Base-by-base conservation (phyloP, 1,284 basidiomycete genomes). In the Cerrena zonata region DNA sequence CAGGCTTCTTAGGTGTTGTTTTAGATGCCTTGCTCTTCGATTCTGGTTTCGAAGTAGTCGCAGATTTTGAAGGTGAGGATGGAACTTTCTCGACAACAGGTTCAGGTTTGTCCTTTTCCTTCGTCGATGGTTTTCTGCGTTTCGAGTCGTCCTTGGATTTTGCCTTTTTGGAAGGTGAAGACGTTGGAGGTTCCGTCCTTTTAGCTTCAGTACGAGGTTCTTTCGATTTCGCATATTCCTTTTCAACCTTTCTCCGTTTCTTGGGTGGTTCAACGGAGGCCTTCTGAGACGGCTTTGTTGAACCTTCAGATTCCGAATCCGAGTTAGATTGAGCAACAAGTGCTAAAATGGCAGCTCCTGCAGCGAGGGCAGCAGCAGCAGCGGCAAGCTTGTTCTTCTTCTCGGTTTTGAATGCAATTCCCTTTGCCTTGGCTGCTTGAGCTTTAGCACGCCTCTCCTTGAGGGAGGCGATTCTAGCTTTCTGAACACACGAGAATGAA, bases 401-500 rank as follows among this genome's bases (percentile, higher is more conserved):
- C 15, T 21, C 24, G 15, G 50, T 49, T 36, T 48, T 48, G 10
- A 48, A 47, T 40, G 30, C 10, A 12, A 49, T 30, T 11, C 48
- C 53, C 47, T 61, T 62, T 22, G 63, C 64, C 51, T 66, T 65
- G 54, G 61, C 63, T 41, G 66, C 60, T 56, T 73, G 73, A 13
- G 69, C 65, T 39, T 56, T 69, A 45, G 60, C 62, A 40, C 74
- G 71, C 56, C 65, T 76, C 24, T 67, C 69, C 45, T 64, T 72
- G 43, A 76, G 51, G n/a, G 60, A 53, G 11, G 57, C 63, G 23
- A 66, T 62, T 51, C 70, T 74, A 15, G 58, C 65, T 72, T 72
- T 72, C 79, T 84, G 58, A 25, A 45, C 49, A 47, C 37, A 21
- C 7, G 10, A 13, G n/a, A 11, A 36, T 10, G 34, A 36, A 36